phyloP scores from a whole-genome alignment of 805 yeast species.

The Tetrapisispora namnaoensis region DNA sequence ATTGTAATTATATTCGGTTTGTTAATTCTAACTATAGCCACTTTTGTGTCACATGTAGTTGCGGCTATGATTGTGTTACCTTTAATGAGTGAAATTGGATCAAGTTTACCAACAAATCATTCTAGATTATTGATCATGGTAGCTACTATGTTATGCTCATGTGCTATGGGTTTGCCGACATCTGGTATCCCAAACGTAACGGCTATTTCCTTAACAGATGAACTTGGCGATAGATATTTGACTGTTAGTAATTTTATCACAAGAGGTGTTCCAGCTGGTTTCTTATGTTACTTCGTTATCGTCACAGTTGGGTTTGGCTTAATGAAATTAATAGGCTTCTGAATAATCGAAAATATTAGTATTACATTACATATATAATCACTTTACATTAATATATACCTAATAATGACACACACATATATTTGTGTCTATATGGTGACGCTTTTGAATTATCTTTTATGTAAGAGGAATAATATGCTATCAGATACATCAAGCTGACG shows the following conservation, averaged over 20 bases:
- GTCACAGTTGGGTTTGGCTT: constrained; percentile 71
- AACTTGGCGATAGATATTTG: constrained; percentile 80
- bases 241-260: constrained; percentile 80
- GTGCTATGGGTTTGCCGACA: constrained; percentile 96
- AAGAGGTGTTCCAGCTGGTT: constrained; percentile 82
- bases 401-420: no score
- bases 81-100: constrained; percentile 82
- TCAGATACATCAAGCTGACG: no score
- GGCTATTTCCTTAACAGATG: constrained; percentile 90
- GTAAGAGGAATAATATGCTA: no score
- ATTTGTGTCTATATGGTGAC: no score
- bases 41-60: constrained; percentile 93
- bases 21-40: constrained; percentile 74
- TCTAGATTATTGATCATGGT: constrained; percentile 70
- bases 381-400: no score
- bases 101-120: constrained; percentile 61
- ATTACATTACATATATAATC: no score
- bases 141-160: constrained; percentile 64
- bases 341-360: background rate
- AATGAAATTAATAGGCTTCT: constrained; percentile 51
- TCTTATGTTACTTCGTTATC: constrained; percentile 62
- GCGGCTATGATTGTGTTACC: constrained; percentile 93
- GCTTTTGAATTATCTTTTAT: no score
- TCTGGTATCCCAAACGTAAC: constrained; percentile 97
- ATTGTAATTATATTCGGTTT: constrained; percentile 73